These are phyloP conservation scores for Marvania coccoides DNA, from an alignment of 139 green algal species.

Conservation along the genomic window DNA sequence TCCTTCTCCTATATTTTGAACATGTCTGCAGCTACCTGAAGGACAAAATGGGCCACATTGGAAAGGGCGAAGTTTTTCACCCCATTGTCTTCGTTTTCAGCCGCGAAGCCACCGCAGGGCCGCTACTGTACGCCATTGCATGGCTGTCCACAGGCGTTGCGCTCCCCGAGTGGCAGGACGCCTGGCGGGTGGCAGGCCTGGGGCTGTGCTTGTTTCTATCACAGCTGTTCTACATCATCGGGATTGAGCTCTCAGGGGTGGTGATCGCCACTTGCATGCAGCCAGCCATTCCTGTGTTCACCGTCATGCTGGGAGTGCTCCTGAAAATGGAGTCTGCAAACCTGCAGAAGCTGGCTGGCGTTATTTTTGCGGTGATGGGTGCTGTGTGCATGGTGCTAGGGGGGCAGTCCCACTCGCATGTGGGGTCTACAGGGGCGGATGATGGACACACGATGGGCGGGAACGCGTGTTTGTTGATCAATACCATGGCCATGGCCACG, in stretches of 20 bases:
- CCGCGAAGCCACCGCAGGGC: slow-evolving; percentile 32
- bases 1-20: neutral
- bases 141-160: neutral
- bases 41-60: slow-evolving; percentile 11
- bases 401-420: neutral
- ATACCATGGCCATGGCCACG: slow-evolving; percentile 44
- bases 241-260: slow-evolving; percentile 59
- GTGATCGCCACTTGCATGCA: slow-evolving; percentile 67
- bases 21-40: too few species aligned
- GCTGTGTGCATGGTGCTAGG: slow-evolving; percentile 49
- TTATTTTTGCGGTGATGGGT: slow-evolving; percentile 38
- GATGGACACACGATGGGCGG: slow-evolving; percentile 16
- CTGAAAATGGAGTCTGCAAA: slow-evolving; percentile 33
- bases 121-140: slow-evolving; percentile 39
- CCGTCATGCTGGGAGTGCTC: slow-evolving; percentile 41
- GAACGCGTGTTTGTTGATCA: slow-evolving; percentile 46
- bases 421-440: neutral
- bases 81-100: slow-evolving; percentile 49
- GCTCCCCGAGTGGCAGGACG: slow-evolving; percentile 3
- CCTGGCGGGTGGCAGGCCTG: slow-evolving; percentile 9
- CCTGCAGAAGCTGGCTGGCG: slow-evolving; percentile 55
- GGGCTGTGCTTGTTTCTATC: slow-evolving; percentile 43
- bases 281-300: slow-evolving; percentile 62
- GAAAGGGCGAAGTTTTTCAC: slow-evolving; percentile 25
- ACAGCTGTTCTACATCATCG: slow-evolving; percentile 68